Conservation (phyloP, 2,329 filamentous ascomycete genomes). For the Polytolypa hystricis region DNA sequence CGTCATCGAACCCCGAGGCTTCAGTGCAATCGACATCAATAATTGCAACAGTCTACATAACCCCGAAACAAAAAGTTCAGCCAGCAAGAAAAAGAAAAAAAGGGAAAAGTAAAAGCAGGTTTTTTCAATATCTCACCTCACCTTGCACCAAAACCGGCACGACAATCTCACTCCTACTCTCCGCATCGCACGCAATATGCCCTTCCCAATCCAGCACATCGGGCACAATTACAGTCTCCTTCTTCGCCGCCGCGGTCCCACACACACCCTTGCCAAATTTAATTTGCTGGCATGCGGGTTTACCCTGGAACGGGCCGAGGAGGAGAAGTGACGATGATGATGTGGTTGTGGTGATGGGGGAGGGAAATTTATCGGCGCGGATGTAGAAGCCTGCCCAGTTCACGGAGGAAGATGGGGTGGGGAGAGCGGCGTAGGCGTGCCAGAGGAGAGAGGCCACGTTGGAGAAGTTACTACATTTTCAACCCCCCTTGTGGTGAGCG, state of each 20-base stretch:
- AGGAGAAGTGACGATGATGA: slow-evolving; percentile 22
- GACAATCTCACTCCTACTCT: slow-evolving; percentile 40
- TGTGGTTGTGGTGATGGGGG: slow-evolving; percentile 11
- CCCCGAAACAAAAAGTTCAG: neutral
- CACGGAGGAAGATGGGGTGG: slow-evolving; percentile 31
- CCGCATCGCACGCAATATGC: slow-evolving; percentile 40
- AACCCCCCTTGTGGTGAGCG: neutral
- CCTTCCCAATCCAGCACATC: slow-evolving; percentile 36
- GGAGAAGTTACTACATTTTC: slow-evolving; percentile 31
- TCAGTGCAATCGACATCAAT: slow-evolving; percentile 39
- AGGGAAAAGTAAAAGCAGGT: slow-evolving; percentile 2
- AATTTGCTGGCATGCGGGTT: slow-evolving; percentile 39
- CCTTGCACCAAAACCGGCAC: slow-evolving; percentile 33
- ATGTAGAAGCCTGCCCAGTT: slow-evolving; percentile 42
- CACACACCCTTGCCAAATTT: slow-evolving; percentile 37
- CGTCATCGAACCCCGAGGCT: slow-evolving; percentile 33
- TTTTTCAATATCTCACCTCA: slow-evolving; percentile 30
- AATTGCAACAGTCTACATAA: slow-evolving; percentile 34
- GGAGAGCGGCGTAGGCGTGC: slow-evolving; percentile 37
- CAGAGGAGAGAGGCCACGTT: slow-evolving; percentile 39
- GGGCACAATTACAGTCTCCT: slow-evolving; percentile 31
- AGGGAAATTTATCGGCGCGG: slow-evolving; percentile 31
- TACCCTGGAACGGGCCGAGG: slow-evolving; percentile 39
- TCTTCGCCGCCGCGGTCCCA: slow-evolving; percentile 31
- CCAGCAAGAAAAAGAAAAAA: neutral